Base-by-base conservation (phyloP, 306 rosid genomes). In the Castanea mollissima region DNA sequence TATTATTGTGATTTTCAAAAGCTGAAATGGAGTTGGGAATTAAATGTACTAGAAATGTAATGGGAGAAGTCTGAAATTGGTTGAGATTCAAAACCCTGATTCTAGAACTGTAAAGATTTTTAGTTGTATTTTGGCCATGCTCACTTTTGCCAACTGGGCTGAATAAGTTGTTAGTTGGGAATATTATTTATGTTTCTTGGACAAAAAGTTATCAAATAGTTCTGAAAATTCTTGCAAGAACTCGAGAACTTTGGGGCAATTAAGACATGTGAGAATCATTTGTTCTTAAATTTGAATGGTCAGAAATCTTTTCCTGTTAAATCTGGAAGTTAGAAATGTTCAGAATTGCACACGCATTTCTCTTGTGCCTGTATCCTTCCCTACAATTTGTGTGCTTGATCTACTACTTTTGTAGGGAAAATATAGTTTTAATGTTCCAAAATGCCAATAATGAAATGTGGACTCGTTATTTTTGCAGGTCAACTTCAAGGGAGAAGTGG, bases 401-500 rank as follows among this genome's bases (percentile, higher is more conserved):
- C 23, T 51, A 16, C 55, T 32, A 16, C 55, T 32, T 7, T 52
- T 9, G 14, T 64, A 44, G 68, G 52, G 25, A 41, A 18, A 41
- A 7, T 25, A 51, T 62, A 57, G 44, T 70, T 27, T 2, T 68
- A 67, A 80, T 71, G 73, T 52, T 58, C 58, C 46, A 11, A 74
- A 52, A 51, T 74, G 56, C 76, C 23, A 63, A 5, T 78, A 55
- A 62, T 18, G 57, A 38, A 31, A 21, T 55, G 80, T 62, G 57
- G n/a, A 15, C 56, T 76, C 52, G 69, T 75, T 52, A 4, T 77
- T 27, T 80, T 82, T 34, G 58, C 89, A 89, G 92, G 86, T 38
- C 87, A 27, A 83, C 85, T 60, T 82, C 89, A 64, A 86, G 87
- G 81, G 90, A 89, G 57, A 83, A 77, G 74, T 89, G 92, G 92